phyloP scores from a whole-genome alignment of 2,329 filamentous ascomycete genomes.

The Aspergillus sp. region DNA sequence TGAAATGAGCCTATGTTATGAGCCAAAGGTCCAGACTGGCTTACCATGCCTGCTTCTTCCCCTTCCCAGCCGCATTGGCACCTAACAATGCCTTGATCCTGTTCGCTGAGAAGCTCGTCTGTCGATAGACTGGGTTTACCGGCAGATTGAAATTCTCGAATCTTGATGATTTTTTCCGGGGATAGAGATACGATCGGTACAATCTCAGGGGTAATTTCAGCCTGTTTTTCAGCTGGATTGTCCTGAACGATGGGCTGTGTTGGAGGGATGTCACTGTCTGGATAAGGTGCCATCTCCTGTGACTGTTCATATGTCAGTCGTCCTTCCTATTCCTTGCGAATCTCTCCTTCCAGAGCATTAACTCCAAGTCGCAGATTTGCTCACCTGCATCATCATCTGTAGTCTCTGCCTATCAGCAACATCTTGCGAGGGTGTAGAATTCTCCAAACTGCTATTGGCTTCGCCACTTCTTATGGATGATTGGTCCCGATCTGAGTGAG shows the following conservation, averaged over 20 bases:
- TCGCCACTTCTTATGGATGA: neutral
- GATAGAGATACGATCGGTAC: conserved; percentile 12
- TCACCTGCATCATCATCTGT: conserved; percentile 32
- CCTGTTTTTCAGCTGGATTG: neutral
- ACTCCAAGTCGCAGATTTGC: neutral
- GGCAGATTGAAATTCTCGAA: conserved; percentile 13
- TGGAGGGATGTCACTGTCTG: conserved; percentile 28
- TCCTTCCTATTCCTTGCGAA: neutral
- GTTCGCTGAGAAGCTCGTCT: neutral
- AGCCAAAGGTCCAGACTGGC: conserved; percentile 8
- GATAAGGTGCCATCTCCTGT: conserved; percentile 20
- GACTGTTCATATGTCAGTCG: conserved; percentile 12
- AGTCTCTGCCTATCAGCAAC: conserved; percentile 26
- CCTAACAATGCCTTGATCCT: conserved; percentile 17
- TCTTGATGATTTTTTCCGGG: conserved; percentile 15
- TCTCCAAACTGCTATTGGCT: conserved; percentile 14
- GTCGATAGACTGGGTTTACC: neutral
- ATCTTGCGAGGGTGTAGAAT: conserved; percentile 27
- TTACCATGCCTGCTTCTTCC: conserved; percentile 45
- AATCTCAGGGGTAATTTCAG: neutral
- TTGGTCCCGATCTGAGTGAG: neutral
- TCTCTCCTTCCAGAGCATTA: neutral
- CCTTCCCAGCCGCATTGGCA: conserved; percentile 45
- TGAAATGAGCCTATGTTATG: conserved; percentile 12
- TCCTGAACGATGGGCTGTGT: conserved; percentile 24